These are phyloP conservation scores for Fonsecaea monophora DNA, from an alignment of 2,329 filamentous ascomycete species.

Conservation along the genomic window DNA sequence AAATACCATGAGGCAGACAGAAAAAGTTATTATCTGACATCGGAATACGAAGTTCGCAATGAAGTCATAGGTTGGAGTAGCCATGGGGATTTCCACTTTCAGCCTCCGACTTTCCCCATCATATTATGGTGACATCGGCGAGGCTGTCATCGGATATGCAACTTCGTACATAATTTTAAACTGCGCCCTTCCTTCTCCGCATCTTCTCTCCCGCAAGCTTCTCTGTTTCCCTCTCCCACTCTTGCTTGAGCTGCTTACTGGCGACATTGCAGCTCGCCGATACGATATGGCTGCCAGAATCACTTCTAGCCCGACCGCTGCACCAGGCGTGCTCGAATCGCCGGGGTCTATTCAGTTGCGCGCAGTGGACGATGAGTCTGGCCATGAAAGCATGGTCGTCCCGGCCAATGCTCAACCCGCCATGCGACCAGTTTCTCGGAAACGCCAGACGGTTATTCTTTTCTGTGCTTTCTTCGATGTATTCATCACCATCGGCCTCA, in stretches of 20 bases:
- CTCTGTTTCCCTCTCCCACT: neutral
- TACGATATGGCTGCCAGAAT: neutral
- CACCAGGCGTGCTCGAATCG: neutral
- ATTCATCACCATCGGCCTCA: constrained; percentile 58
- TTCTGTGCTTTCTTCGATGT: constrained; percentile 55
- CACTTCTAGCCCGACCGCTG: neutral
- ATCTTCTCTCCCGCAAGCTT: neutral
- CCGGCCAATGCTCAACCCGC: constrained; percentile 36
- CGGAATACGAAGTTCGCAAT: neutral
- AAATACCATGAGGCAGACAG: neutral
- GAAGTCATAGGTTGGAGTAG: neutral
- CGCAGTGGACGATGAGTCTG: constrained; percentile 22
- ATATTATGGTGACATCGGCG: neutral
- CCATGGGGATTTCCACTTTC: neutral
- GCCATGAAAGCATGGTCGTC: constrained; percentile 24
- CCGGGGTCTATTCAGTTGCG: constrained; percentile 26
- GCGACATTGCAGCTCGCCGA: neutral
- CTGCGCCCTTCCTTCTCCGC: neutral
- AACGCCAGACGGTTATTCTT: constrained; percentile 54
- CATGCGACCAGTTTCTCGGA: constrained; percentile 48
- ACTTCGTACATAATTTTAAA: neutral
- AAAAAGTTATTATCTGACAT: neutral
- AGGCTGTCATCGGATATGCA: neutral
- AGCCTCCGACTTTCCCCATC: neutral
- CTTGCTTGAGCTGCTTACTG: neutral